Evolutionary conservation across 768 basidiomycete genomes (phyloP).

Genomic region (Lentinus tigrinus): DNA sequence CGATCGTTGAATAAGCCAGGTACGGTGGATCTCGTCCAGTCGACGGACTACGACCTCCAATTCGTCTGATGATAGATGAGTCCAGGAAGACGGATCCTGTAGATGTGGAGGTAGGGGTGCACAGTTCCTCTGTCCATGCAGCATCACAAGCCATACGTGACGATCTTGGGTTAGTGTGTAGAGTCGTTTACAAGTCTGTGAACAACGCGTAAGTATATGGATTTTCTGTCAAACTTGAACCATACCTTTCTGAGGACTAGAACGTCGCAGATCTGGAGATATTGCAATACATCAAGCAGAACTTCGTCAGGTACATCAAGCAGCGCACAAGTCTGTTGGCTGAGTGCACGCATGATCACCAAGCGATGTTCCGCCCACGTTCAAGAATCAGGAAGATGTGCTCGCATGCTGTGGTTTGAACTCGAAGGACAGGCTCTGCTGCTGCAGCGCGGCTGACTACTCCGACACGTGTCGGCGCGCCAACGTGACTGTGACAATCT

Average conservation of each 20-base stretch:
- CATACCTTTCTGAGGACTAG: constrained; percentile 21
- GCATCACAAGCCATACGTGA: constrained; percentile 21
- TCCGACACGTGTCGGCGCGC: too few relatives aligned
- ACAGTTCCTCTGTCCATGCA: constrained; percentile 4
- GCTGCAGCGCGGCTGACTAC: too few relatives aligned
- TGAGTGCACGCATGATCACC: too few relatives aligned
- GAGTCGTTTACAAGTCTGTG: constrained; percentile 5
- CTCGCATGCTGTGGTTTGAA: too few relatives aligned
- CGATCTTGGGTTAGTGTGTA: constrained; percentile 17
- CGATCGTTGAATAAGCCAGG: constrained; percentile 17
- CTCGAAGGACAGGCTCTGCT: too few relatives aligned
- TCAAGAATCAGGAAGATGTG: too few relatives aligned
- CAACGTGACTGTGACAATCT: constrained; percentile 8
- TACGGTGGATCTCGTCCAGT: background rate
- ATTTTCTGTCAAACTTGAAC: background rate
- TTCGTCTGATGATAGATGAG: background rate
- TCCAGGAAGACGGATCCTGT: background rate
- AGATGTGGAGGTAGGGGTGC: constrained; percentile 17
- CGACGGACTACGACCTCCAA: constrained; percentile 11
- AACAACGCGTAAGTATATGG: background rate
- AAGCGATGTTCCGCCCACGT: too few relatives aligned
- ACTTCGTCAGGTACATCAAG: constrained; percentile 24
- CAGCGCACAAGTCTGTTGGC: background rate
- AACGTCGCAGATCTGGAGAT: constrained; percentile 18
- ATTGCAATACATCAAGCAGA: constrained; percentile 14